Base-by-base conservation (phyloP, 768 basidiomycete species). In the Leccinum disarticulatum region DNA sequence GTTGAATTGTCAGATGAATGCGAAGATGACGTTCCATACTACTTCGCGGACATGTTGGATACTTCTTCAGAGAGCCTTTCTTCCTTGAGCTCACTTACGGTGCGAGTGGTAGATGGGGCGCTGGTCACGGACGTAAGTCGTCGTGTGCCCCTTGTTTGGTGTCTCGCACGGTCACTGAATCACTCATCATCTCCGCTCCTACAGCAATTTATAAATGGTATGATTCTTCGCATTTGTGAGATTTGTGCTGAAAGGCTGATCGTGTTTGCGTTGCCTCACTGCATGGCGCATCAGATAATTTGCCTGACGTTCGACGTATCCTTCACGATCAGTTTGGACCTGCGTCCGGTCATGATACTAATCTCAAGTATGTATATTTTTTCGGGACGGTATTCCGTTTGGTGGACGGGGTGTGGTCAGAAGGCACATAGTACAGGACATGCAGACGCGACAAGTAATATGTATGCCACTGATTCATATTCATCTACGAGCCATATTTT, bases 321-420 rank as follows among this genome's bases (percentile, higher is more conserved):
- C 58, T 68, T 11, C 4, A 15, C 1, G 52, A 56, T 15, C 51
- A 59, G 22, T 6, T 61, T 1, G 41, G 33, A 5, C 33, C 49
- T 9, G 2, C 52, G 5, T 57, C 61, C 22, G n/a, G 27, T 35
- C 35, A 14, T 35, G 41, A 9, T 41, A 41, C 17, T 41, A 10
- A 41, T 31, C 47, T 66, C n/a, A 50, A 0, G 6, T 6, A 46
- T n/a, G 38, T 60, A 17, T 33, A 56, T 0, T 19, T 58, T 28
- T 55, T 4, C 3, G 56, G 54, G 14, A 19, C n/a, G 8, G 19
- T 5, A 5, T 6, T 62, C 8, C 22, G 11, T 54, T 41, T 55
- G 28, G 56, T n/a, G n/a, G n/a, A n/a, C n/a, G n/a, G n/a, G n/a
- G n/a, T n/a, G n/a, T n/a, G n/a, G n/a, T n/a, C n/a, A 5, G 13